Conservation (phyloP, 2,329 filamentous ascomycete genomes). For the Nannizzia gypsea region DNA sequence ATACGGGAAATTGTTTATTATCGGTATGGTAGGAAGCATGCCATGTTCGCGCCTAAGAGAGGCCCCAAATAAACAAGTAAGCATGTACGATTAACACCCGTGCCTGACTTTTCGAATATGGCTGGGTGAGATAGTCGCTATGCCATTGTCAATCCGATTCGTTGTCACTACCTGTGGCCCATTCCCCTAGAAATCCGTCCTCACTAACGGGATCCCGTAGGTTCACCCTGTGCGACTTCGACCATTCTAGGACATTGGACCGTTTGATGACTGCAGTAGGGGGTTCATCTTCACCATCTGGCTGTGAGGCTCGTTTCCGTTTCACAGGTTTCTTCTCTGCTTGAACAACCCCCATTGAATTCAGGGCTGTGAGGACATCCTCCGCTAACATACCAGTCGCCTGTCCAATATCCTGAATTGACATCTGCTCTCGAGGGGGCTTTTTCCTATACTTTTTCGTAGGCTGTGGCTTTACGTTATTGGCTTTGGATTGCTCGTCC, state of each 20-base stretch:
- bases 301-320: constrained; percentile 34
- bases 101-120: background rate
- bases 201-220: constrained; percentile 58
- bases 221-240: constrained; percentile 49
- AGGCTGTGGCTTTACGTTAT: constrained; percentile 5
- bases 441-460: constrained; percentile 35
- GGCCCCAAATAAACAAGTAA: background rate
- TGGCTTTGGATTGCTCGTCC: constrained; percentile 8
- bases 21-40: background rate
- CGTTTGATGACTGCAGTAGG: constrained; percentile 41
- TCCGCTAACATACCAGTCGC: constrained; percentile 76
- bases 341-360: constrained; percentile 64
- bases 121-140: background rate
- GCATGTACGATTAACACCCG: background rate
- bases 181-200: constrained; percentile 60
- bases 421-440: constrained; percentile 39
- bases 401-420: constrained; percentile 59
- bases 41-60: background rate
- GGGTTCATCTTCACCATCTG: constrained; percentile 15
- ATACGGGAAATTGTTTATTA: background rate
- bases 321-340: constrained; percentile 40
- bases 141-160: background rate
- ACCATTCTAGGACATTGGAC: constrained; percentile 54
- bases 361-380: constrained; percentile 66
- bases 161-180: constrained; percentile 32